A percentile compares a stretch with the other conserved stretches of the same genome.
phyloP scores from a whole-genome alignment of 176 grass and related monocot genomes.

The Rhipidocladum racemiflorum region DNA sequence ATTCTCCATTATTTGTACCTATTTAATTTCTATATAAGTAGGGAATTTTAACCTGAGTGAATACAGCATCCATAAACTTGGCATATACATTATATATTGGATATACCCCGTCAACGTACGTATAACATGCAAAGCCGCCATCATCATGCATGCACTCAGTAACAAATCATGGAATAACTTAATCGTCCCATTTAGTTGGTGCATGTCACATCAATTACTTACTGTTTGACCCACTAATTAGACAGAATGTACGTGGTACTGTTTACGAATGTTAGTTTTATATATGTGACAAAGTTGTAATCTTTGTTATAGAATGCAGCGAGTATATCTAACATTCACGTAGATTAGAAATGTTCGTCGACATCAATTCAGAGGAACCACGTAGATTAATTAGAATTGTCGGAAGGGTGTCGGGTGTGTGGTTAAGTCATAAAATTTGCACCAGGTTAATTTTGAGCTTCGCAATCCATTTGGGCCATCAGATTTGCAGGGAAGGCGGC shows the following conservation, averaged over 20 bases:
- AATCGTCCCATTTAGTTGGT: not conserved
- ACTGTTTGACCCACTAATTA: not conserved
- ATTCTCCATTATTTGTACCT: constrained; percentile 9
- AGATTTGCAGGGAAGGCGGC: too few relatives aligned
- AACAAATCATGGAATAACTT: not conserved
- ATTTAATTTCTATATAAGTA: not conserved
- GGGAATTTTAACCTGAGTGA: not conserved
- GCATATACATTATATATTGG: not conserved
- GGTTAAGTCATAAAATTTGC: not conserved
- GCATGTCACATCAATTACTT: not conserved
- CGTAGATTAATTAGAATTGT: too few relatives aligned
- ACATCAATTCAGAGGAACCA: not conserved
- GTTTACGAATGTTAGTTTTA: not conserved
- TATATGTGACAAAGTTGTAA: not conserved
- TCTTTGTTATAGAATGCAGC: not conserved
- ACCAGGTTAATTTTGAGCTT: not conserved
- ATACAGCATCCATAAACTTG: not conserved
- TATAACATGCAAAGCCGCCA: not conserved
- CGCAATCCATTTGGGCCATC: not conserved
- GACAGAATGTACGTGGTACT: not conserved
- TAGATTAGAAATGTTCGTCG: not conserved
- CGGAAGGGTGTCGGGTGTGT: not conserved
- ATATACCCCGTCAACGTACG: not conserved
- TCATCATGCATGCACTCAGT: not conserved
- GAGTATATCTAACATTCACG: not conserved